Conservation (phyloP, 1,284 basidiomycete genomes). For the Ustilago esculenta region DNA sequence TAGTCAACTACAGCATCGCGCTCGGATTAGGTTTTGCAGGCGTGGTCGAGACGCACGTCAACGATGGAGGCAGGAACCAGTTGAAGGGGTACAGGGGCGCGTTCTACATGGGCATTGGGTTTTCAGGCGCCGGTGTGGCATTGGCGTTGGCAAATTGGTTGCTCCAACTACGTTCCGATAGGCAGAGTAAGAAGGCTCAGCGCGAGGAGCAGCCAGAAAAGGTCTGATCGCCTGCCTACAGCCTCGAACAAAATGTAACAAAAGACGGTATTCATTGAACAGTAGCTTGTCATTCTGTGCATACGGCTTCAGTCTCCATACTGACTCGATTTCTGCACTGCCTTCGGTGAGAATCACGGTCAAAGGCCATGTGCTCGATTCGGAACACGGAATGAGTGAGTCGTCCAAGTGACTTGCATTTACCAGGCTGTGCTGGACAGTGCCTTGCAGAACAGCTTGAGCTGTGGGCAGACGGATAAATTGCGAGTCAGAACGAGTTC, state of each 20-base stretch:
- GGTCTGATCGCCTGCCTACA: neutral
- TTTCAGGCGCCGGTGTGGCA: constrained; percentile 29
- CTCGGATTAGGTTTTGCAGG: constrained; percentile 57
- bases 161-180: constrained; percentile 11
- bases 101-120: constrained; percentile 46
- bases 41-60: constrained; percentile 50
- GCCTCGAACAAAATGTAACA: too few relatives aligned
- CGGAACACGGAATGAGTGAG: too few relatives aligned
- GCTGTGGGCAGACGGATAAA: too few relatives aligned
- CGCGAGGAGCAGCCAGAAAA: neutral
- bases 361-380: too few relatives aligned
- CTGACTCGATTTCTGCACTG: too few relatives aligned
- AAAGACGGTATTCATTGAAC: neutral
- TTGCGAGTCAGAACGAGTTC: too few relatives aligned
- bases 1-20: constrained; percentile 56
- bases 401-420: too few relatives aligned
- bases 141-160: constrained; percentile 26
- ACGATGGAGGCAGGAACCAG: constrained; percentile 22
- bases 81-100: constrained; percentile 41
- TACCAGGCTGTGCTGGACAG: too few relatives aligned
- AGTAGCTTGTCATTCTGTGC: too few relatives aligned
- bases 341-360: too few relatives aligned
- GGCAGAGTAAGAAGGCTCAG: neutral
- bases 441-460: too few relatives aligned
- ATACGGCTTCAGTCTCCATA: too few relatives aligned